Evolutionary conservation across 805 yeast genomes (phyloP).

Genomic region (Wickerhamia fluorescens): DNA sequence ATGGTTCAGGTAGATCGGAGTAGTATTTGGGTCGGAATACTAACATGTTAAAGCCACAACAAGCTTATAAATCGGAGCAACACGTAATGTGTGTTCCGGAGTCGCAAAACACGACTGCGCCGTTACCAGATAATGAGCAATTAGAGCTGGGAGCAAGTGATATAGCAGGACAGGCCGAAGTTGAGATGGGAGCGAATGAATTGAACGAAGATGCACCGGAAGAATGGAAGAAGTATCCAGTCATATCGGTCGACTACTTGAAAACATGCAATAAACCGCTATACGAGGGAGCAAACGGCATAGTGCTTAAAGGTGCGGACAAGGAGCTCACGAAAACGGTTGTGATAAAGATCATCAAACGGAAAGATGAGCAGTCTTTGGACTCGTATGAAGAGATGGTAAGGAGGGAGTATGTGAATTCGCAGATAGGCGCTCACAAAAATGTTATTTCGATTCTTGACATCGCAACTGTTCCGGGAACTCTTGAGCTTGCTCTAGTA

Average conservation of each 20-base stretch:
- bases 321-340: constrained; percentile 12
- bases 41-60: no score
- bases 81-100: no score
- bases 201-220: background rate
- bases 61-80: no score
- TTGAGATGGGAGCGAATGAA: background rate
- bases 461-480: constrained; percentile 11
- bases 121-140: no score
- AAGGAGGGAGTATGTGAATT: background rate
- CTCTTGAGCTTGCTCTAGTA: constrained; percentile 25
- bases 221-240: background rate
- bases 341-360: constrained; percentile 27
- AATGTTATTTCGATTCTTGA: background rate
- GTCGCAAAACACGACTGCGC: no score
- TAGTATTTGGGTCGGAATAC: no score
- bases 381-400: background rate
- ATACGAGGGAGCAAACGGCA: constrained; percentile 39
- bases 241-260: constrained; percentile 13
- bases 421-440: background rate
- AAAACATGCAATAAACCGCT: constrained; percentile 22
- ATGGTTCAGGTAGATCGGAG: no score
- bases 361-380: constrained; percentile 5
- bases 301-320: constrained; percentile 25
- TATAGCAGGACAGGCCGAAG: no score
- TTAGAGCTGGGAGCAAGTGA: no score